phyloP scores from a whole-genome alignment of 2,329 filamentous ascomycete species.

The Hirsutella rhossiliensis region DNA sequence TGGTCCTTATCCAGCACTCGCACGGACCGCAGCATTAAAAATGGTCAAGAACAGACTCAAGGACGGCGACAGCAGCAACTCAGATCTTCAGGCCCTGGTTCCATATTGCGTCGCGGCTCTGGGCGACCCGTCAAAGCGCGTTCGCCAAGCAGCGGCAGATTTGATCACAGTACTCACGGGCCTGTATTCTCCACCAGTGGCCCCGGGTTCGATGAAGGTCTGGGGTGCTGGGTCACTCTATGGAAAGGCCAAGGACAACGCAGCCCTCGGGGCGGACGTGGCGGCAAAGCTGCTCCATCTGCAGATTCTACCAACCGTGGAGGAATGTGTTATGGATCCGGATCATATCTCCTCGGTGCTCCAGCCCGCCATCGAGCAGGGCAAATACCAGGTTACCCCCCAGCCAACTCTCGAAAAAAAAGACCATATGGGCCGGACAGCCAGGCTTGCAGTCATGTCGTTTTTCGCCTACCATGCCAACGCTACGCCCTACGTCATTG shows the following conservation, averaged over 20 bases:
- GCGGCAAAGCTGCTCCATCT: slow-evolving; percentile 49
- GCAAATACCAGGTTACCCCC: slow-evolving; percentile 23
- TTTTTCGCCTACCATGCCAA: slow-evolving; percentile 66
- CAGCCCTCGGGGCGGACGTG: slow-evolving; percentile 47
- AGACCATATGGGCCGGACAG: slow-evolving; percentile 43
- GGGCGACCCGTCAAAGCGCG: slow-evolving; percentile 60
- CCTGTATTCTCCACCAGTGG: slow-evolving; percentile 27
- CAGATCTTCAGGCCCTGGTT: slow-evolving; percentile 68
- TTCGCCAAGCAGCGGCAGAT: slow-evolving; percentile 64
- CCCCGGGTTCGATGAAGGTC: slow-evolving; percentile 26
- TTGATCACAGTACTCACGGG: slow-evolving; percentile 46
- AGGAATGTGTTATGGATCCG: slow-evolving; percentile 76
- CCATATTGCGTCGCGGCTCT: slow-evolving; percentile 71
- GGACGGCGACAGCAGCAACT: slow-evolving; percentile 29
- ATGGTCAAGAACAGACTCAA: slow-evolving; percentile 47
- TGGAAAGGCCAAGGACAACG: slow-evolving; percentile 30
- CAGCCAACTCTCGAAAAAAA: slow-evolving; percentile 35
- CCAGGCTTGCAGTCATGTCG: slow-evolving; percentile 52
- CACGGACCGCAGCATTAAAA: slow-evolving; percentile 57
- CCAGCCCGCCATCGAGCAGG: slow-evolving; percentile 24
- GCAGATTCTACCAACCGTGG: slow-evolving; percentile 61
- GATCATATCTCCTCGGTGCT: slow-evolving; percentile 57
- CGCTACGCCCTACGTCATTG: slow-evolving; percentile 51
- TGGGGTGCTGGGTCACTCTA: slow-evolving; percentile 61
- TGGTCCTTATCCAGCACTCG: slow-evolving; percentile 55